Evolutionary conservation across 805 yeast species (phyloP).

Genomic region (Candida boidinii): DNA sequence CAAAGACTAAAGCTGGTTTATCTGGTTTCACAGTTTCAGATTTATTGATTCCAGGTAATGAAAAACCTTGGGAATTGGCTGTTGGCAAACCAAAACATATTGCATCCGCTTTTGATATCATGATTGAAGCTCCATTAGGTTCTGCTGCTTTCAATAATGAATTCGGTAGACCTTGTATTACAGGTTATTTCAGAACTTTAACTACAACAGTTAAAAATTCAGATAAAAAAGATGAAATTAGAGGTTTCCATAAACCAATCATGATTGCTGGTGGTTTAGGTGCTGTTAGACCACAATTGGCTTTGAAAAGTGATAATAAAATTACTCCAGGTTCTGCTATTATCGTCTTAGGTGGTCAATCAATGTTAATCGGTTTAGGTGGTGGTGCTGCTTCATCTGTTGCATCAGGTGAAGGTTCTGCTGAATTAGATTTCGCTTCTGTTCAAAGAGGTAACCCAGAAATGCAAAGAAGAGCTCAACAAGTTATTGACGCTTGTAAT

Average conservation of each 20-base stretch:
- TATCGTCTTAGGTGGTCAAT: constrained; percentile 95
- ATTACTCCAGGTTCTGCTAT: constrained; percentile 89
- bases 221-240: constrained; percentile 59
- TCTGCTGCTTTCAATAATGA: constrained; percentile 98
- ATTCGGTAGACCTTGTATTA: constrained; percentile 96
- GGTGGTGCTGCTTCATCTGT: constrained; percentile 99
- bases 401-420: constrained; percentile 94
- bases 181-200: constrained; percentile 93
- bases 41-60: constrained; percentile 71
- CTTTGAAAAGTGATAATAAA: constrained; percentile 68
- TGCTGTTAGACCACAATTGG: constrained; percentile 86
- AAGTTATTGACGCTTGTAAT: constrained; percentile 91
- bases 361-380: constrained; percentile 96
- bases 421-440: constrained; percentile 94
- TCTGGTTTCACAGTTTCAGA: constrained; percentile 92
- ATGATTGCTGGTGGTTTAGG: constrained; percentile 99
- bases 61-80: constrained; percentile 92
- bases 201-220: constrained; percentile 65
- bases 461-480: constrained; percentile 98
- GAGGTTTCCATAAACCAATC: constrained; percentile 98
- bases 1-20: constrained; percentile 93
- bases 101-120: constrained; percentile 86
- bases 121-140: constrained; percentile 96
- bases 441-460: constrained; percentile 99
- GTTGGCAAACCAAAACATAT: constrained; percentile 90